Base-by-base conservation (phyloP, 1,284 basidiomycete genomes). In the Heliocybe sulcata region DNA sequence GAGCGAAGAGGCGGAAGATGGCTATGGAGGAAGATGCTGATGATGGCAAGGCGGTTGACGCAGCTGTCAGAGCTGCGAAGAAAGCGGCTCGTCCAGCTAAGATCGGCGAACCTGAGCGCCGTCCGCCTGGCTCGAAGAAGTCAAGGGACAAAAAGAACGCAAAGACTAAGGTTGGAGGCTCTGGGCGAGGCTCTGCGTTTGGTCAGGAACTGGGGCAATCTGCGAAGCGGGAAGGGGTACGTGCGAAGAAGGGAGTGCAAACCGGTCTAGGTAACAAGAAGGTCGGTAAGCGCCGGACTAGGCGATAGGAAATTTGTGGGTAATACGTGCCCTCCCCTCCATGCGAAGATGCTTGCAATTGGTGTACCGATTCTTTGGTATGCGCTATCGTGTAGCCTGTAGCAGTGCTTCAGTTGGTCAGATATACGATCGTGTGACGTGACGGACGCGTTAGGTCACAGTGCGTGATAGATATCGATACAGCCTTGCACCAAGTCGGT, bases 11-110 rank as follows among this genome's bases (percentile, higher is more conserved):
- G 57, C 77, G 92, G 63, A 95, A 94, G 72, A 77, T 94, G 73
- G 87, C 89, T 8, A 77, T 82, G 67, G 89, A 94, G 64, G 83
- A 88, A 58, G 27, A 26, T 16, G 58, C 71, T 3, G 81, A 77
- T 25, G 82, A 82, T 56, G 72, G 67, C 35, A 75, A 72, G n/a
- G 74, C 77, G 4, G 73, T 88, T 50, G 76, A 80, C 45, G 86
- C 89, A 33, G 84, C 92, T 1, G 89, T 96, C 59, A 87, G 94
- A 52, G 82, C 81, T 11, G 92, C 90, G 9, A 97, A 98, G 72
- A 94, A 88, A 71, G 77, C 83, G 9, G 69, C 74, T 25, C 80
- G 81, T 60, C 85, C 85, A 1, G 69, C 65, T 33, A 81, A 80
- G 67, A 81, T 82, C 62, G 76, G 75, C 47, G 67, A 72, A 54